Conservation (phyloP, 768 basidiomycete genomes). For the Tremella yokohamensis region DNA sequence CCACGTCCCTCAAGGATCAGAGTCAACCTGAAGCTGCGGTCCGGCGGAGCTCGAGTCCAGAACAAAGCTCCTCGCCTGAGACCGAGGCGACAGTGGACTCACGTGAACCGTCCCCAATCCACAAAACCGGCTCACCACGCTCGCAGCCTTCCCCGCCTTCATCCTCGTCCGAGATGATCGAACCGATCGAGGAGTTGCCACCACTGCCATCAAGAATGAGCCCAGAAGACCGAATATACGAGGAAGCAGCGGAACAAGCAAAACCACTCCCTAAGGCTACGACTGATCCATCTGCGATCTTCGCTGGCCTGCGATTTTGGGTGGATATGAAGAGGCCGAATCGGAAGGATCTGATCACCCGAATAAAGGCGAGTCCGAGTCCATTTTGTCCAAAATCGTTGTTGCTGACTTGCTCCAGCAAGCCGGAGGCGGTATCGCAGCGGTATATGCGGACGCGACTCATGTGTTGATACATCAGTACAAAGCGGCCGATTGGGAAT, state of each 20-base stretch:
- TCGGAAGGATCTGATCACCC: constrained; percentile 11
- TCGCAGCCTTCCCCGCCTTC: neutral
- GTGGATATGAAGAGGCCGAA: constrained; percentile 20
- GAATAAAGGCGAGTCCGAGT: constrained; percentile 13
- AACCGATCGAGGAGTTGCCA: neutral
- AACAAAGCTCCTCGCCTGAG: too few relatives aligned
- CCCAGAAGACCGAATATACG: too few relatives aligned
- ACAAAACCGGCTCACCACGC: neutral
- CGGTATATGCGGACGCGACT: constrained; percentile 20
- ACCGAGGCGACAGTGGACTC: too few relatives aligned
- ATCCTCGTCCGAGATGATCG: neutral
- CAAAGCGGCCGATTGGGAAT: constrained; percentile 15
- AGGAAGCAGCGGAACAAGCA: too few relatives aligned
- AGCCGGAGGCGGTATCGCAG: constrained; percentile 14
- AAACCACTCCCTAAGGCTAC: neutral
- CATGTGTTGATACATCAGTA: constrained; percentile 30
- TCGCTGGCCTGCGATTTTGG: constrained; percentile 21
- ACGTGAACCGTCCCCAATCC: too few relatives aligned
- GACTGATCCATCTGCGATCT: constrained; percentile 9
- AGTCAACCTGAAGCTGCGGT: too few relatives aligned
- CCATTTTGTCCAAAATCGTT: constrained; percentile 1
- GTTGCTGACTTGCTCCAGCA: constrained; percentile 10
- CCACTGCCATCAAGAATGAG: too few relatives aligned
- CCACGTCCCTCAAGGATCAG: too few relatives aligned
- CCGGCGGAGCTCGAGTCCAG: too few relatives aligned